Evolutionary conservation across 2,329 filamentous ascomycete genomes (phyloP).

Genomic region (Cladosporium sp.): DNA sequence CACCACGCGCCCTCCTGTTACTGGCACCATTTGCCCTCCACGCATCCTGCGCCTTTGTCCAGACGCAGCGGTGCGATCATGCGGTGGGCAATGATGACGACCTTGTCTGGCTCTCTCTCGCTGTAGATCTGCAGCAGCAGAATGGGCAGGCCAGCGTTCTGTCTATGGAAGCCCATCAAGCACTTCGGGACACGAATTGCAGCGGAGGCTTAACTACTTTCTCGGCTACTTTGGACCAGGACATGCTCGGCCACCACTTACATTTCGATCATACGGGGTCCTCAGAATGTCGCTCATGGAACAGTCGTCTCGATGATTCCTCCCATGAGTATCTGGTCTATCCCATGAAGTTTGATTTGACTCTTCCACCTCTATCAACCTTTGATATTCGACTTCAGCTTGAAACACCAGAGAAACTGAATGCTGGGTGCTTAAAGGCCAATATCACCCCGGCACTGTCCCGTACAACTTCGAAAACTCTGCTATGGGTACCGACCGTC

Average conservation of each 20-base stretch:
- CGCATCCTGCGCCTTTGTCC: background rate
- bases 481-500: background rate
- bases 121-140: background rate
- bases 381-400: conserved; percentile 6
- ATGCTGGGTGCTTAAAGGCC: background rate
- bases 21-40: background rate
- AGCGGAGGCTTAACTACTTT: background rate
- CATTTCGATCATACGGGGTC: background rate
- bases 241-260: background rate
- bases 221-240: background rate
- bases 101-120: background rate
- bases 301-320: background rate
- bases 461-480: background rate
- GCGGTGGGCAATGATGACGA: background rate
- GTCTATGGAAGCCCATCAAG: background rate
- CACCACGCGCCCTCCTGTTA: background rate
- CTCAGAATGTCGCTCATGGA: background rate
- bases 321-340: background rate
- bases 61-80: background rate
- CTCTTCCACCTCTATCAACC: background rate
- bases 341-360: background rate
- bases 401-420: background rate
- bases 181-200: background rate
- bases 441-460: background rate
- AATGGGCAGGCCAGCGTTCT: no score